Conservation (phyloP, 768 basidiomycete genomes). For the Hygrophorus pudorinus region DNA sequence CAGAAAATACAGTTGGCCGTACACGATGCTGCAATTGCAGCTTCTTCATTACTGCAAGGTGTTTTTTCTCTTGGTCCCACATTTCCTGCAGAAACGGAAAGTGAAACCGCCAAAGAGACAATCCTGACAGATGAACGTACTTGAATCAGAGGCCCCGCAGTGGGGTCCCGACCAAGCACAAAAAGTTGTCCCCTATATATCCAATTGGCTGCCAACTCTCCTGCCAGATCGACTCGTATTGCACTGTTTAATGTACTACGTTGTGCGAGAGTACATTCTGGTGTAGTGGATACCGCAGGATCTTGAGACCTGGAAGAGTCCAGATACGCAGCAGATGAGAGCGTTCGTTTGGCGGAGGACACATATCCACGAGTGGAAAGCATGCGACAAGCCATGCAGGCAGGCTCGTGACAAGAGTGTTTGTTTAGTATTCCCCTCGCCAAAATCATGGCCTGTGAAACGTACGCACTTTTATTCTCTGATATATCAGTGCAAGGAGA, state of each 20-base stretch:
- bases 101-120: background rate
- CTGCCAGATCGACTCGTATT: conserved; percentile 89
- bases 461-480: no score
- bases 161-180: conserved; percentile 52
- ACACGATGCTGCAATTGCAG: conserved; percentile 75
- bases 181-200: conserved; percentile 87
- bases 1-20: conserved; percentile 75
- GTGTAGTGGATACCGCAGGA: conserved; percentile 1
- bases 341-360: no score
- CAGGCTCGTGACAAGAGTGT: no score
- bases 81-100: conserved; percentile 55
- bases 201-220: conserved; percentile 92
- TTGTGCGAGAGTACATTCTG: conserved; percentile 1
- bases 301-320: background rate
- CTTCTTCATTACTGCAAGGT: conserved; percentile 78
- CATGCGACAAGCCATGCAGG: background rate
- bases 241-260: conserved; percentile 42
- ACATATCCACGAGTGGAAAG: background rate
- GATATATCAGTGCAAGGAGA: no score
- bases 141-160: conserved; percentile 60
- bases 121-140: conserved; percentile 28
- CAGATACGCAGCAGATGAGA: background rate
- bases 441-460: no score
- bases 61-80: conserved; percentile 96
- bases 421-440: no score